These are phyloP conservation scores for Coprinopsis marcescibilis DNA, from an alignment of 768 basidiomycete genomes.

Conservation along the genomic window DNA sequence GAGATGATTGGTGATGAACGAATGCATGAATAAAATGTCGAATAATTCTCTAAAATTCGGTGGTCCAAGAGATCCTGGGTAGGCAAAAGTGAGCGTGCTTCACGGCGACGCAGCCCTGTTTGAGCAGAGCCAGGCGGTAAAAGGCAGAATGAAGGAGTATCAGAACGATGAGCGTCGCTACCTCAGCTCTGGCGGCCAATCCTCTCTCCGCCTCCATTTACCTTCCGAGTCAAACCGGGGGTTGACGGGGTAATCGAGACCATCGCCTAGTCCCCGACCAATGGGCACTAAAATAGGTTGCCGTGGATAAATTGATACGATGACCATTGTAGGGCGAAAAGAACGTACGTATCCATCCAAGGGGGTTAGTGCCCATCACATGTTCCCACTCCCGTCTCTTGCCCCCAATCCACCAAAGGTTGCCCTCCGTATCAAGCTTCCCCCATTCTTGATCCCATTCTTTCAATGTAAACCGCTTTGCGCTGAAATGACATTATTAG, in stretches of 20 bases:
- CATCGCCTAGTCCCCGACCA: constrained; percentile 46
- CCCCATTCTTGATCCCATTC: constrained; percentile 86
- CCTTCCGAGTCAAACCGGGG: constrained; percentile 71
- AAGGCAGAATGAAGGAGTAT: too few species aligned
- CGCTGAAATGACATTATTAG: constrained; percentile 29
- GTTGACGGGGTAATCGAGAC: constrained; percentile 59
- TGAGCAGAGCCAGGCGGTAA: too few species aligned
- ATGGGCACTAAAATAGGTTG: constrained; percentile 37
- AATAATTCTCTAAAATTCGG: too few species aligned
- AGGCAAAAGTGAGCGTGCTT: too few species aligned
- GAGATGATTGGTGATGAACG: too few species aligned
- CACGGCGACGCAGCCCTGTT: too few species aligned
- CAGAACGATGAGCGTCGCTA: too few species aligned
- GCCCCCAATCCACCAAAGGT: constrained; percentile 82
- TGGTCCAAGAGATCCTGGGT: too few species aligned
- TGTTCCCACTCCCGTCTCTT: constrained; percentile 62
- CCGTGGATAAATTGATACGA: constrained; percentile 5
- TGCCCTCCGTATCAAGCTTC: constrained; percentile 62
- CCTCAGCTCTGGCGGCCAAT: constrained; percentile 71
- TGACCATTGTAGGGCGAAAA: constrained; percentile 4
- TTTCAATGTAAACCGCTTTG: constrained; percentile 36
- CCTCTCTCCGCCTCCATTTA: constrained; percentile 54
- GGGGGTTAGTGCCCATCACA: constrained; percentile 67
- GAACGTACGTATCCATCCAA: constrained; percentile 78
- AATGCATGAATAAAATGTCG: too few species aligned